These are phyloP conservation scores for Aureobasidium zeae DNA, from an alignment of 2,329 filamentous ascomycete genomes.

Conservation along the genomic window DNA sequence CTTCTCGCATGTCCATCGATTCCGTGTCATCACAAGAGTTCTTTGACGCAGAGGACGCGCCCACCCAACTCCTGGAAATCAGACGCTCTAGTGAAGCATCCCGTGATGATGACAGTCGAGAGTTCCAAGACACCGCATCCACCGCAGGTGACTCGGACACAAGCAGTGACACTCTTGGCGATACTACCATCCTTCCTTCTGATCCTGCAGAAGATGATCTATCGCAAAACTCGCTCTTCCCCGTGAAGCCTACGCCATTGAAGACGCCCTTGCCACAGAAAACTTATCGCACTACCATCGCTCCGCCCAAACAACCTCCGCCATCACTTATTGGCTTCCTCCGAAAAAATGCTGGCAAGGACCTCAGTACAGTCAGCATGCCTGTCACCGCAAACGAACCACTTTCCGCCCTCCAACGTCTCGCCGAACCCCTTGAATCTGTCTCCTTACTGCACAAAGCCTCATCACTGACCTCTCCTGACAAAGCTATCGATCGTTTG, in stretches of 20 bases:
- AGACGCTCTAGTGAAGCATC: slow-evolving; percentile 59
- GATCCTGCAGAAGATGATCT: slow-evolving; percentile 21
- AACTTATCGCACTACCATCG: slow-evolving; percentile 59
- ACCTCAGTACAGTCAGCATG: slow-evolving; percentile 94
- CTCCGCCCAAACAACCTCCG: slow-evolving; percentile 65
- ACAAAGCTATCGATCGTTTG: slow-evolving; percentile 61
- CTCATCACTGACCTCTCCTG: slow-evolving; percentile 37
- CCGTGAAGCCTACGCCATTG: slow-evolving; percentile 64
- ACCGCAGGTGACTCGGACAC: slow-evolving; percentile 52
- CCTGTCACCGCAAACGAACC: slow-evolving; percentile 95
- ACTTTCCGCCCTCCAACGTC: slow-evolving; percentile 73
- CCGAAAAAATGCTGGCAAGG: slow-evolving; percentile 95
- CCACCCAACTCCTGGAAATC: slow-evolving; percentile 65
- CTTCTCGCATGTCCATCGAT: slow-evolving; percentile 62
- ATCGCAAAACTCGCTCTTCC: slow-evolving; percentile 48
- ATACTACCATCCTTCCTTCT: slow-evolving; percentile 24
- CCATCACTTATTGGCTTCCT: slow-evolving; percentile 90
- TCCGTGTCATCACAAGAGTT: slow-evolving; percentile 80
- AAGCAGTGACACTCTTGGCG: slow-evolving; percentile 50
- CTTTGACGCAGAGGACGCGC: slow-evolving; percentile 75
- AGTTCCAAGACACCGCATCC: slow-evolving; percentile 30
- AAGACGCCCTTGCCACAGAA: slow-evolving; percentile 62
- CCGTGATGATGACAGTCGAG: slow-evolving; percentile 45
- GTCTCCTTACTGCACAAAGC: slow-evolving; percentile 73
- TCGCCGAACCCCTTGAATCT: slow-evolving; percentile 88